Evolutionary conservation across 129 eudicot genomes (phyloP).

Genomic region (Helianthus annuus): HanXRQr2.0-SUNRISE NC_035438.2:15548005-15548504

Average conservation of each 20-base stretch:
- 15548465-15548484: conserved; percentile 23
- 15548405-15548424: too few relatives aligned
- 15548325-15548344: conserved; percentile 11
- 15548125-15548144: conserved; percentile 55
- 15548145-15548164: conserved; percentile 41
- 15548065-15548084: conserved; percentile 55
- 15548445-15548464: conserved; percentile 15
- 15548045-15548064: conserved; percentile 54
- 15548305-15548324: conserved; percentile 26
- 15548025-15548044: conserved; percentile 62
- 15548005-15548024: conserved; percentile 46
- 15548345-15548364: conserved; percentile 1
- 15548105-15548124: conserved; percentile 63
- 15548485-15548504: conserved; percentile 22
- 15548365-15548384: neutral
- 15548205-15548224: conserved; percentile 26
- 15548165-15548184: conserved; percentile 39
- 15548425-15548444: neutral
- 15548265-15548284: conserved; percentile 38
- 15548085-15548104: conserved; percentile 52
- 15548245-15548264: conserved; percentile 29
- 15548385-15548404: neutral
- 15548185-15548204: conserved; percentile 56
- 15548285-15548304: conserved; percentile 53
- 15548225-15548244: conserved; percentile 25